Evolutionary conservation across 2,329 filamentous ascomycete genomes (phyloP).

Genomic region (Fusarium sacchari): DNA sequence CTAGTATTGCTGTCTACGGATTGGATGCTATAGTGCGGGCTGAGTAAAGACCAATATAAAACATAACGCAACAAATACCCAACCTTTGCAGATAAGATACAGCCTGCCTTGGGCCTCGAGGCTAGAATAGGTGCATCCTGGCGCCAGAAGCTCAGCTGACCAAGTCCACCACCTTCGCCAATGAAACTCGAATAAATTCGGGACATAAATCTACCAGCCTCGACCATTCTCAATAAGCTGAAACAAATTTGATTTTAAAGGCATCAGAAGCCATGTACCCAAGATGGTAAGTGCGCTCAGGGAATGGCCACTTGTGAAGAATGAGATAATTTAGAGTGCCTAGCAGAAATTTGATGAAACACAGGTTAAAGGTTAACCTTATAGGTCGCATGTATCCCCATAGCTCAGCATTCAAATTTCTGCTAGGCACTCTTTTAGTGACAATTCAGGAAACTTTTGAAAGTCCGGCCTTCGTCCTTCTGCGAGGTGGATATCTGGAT

Average conservation of each 20-base stretch:
- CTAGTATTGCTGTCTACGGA: not conserved
- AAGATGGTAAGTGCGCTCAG: not conserved
- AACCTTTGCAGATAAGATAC: not conserved
- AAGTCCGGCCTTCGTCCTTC: no score
- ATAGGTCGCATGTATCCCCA: no score
- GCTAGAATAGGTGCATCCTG: not conserved
- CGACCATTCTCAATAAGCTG: not conserved
- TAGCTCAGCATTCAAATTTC: no score
- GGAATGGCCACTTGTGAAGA: not conserved
- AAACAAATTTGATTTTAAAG: not conserved
- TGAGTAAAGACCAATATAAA: no score
- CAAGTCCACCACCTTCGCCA: not conserved
- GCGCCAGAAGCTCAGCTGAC: not conserved
- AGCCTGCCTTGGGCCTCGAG: not conserved
- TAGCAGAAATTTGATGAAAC: no score
- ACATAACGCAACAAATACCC: not conserved
- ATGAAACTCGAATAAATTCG: not conserved
- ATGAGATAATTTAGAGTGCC: no score
- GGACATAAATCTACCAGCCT: not conserved
- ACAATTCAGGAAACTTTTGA: no score
- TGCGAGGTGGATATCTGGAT: not conserved
- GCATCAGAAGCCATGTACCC: not conserved
- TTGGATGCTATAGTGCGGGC: no score
- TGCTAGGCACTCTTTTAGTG: no score
- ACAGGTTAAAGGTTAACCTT: no score